Evolutionary conservation across 2,329 filamentous ascomycete species (phyloP).

Genomic region (Colletotrichum sp.): DNA sequence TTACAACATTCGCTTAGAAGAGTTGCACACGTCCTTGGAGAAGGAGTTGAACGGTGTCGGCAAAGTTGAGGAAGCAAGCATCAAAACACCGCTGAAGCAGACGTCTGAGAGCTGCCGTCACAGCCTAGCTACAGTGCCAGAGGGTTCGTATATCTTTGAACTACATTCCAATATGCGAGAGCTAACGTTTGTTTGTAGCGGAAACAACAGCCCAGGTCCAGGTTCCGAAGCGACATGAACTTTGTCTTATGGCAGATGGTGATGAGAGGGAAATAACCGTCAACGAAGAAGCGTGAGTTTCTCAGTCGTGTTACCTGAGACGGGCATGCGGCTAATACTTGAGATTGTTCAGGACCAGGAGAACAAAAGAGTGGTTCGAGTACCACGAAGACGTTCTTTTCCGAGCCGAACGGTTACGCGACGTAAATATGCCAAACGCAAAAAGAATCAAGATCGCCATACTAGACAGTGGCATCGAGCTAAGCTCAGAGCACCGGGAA

Average conservation of each 20-base stretch:
- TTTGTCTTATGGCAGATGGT: background rate
- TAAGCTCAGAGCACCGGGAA: background rate
- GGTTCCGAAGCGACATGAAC: accelerated
- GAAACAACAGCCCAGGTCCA: accelerated
- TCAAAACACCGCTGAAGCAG: accelerated
- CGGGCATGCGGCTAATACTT: background rate
- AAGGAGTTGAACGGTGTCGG: background rate
- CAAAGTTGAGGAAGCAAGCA: background rate
- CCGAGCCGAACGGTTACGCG: background rate
- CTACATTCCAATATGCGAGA: too few species aligned
- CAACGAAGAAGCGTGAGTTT: background rate
- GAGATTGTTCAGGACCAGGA: background rate
- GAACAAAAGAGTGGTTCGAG: background rate
- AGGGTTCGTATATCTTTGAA: background rate
- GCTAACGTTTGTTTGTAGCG: accelerated
- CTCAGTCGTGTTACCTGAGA: accelerated
- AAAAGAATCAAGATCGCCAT: background rate
- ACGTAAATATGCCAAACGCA: accelerated
- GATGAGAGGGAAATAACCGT: background rate
- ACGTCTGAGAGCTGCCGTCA: accelerated
- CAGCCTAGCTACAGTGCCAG: accelerated
- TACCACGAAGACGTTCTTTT: background rate
- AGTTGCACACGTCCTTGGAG: background rate
- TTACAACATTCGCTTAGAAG: background rate
- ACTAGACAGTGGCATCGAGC: background rate